Evolutionary conservation across 2,329 filamentous ascomycete species (phyloP).

Genomic region (Neurospora sp.): DNA sequence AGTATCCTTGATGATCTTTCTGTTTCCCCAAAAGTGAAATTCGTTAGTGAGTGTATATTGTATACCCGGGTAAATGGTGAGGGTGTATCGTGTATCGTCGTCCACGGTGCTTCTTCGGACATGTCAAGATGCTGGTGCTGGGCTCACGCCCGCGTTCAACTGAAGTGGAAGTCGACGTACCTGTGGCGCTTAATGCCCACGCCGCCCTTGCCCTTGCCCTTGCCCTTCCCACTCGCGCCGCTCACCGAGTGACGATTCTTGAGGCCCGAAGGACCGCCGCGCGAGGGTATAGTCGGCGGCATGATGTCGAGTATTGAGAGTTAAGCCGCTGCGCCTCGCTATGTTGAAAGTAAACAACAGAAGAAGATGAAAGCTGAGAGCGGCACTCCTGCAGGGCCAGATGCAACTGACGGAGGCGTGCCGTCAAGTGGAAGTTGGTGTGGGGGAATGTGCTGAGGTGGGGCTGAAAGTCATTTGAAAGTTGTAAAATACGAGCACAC

Average conservation of each 20-base stretch:
- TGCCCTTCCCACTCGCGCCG: conserved; percentile 12
- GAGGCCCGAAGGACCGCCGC: conserved; percentile 22
- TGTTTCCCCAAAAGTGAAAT: conserved; percentile 14
- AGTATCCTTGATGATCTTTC: conserved; percentile 38
- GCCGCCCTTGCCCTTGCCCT: conserved; percentile 9
- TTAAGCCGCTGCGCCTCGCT: not conserved
- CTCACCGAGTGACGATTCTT: conserved; percentile 13
- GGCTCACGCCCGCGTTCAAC: not conserved
- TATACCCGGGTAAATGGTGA: not conserved
- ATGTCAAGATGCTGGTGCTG: not conserved
- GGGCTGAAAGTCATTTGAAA: not conserved
- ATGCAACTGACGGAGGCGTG: not conserved
- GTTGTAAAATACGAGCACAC: not conserved
- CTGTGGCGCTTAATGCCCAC: conserved; percentile 19
- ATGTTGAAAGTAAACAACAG: not conserved
- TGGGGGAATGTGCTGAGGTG: not conserved
- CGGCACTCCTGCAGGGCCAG: not conserved
- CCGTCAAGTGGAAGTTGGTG: not conserved
- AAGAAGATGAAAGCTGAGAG: not conserved
- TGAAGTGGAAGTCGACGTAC: conserved; percentile 11
- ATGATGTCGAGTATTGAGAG: conserved; percentile 16
- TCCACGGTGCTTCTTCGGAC: not conserved
- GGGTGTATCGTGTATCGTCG: not conserved
- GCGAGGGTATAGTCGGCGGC: conserved; percentile 18
- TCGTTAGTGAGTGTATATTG: not conserved